A percentile compares a stretch with the other conserved stretches of the same genome.
phyloP scores from a whole-genome alignment of 257 asterid species.

The Solanum tarijense region DNA sequence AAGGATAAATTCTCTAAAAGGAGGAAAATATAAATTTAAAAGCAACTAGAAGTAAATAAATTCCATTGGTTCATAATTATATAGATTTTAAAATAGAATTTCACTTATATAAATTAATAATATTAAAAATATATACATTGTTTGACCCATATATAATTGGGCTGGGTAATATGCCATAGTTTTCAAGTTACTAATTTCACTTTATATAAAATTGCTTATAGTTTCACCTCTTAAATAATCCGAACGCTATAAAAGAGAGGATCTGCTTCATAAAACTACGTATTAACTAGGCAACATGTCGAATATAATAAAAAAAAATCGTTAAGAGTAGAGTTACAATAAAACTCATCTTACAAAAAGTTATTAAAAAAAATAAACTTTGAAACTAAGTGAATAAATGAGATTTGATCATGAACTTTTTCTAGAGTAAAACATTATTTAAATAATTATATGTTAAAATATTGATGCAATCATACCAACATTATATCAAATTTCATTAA shows the following conservation, averaged over 20 bases:
- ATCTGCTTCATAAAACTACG: background rate
- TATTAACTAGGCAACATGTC: background rate
- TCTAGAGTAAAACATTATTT: background rate
- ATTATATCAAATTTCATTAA: background rate
- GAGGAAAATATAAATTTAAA: background rate
- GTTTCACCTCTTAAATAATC: background rate
- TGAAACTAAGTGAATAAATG: background rate
- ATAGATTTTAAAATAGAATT: background rate
- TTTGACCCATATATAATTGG: background rate
- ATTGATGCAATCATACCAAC: background rate
- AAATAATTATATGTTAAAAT: background rate
- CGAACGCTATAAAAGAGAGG: background rate
- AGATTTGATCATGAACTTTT: background rate
- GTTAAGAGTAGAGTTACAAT: background rate
- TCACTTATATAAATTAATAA: background rate
- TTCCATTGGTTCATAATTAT: background rate
- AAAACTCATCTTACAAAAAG: background rate
- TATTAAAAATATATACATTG: background rate
- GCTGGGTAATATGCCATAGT: background rate
- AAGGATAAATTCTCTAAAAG: background rate
- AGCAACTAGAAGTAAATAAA: background rate
- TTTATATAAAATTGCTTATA: background rate
- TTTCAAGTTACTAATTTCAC: background rate
- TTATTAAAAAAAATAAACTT: background rate
- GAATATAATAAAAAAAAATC: no score